These are phyloP conservation scores for Rhynchosporium graminicola DNA, from an alignment of 2,329 filamentous ascomycete genomes.

Conservation along the genomic window DNA sequence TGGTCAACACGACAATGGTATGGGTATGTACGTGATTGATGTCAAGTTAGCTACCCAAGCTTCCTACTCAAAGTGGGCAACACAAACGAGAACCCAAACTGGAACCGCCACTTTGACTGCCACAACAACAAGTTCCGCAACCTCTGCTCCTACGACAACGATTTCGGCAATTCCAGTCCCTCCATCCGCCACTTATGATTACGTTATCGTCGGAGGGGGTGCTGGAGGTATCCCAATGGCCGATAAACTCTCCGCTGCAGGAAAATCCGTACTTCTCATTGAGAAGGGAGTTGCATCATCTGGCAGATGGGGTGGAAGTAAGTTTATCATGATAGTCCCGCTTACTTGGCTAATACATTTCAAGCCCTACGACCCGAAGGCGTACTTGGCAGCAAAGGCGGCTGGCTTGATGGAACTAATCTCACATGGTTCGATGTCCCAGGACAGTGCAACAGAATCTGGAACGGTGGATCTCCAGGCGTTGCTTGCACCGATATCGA, in stretches of 20 bases:
- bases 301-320: constrained; percentile 61
- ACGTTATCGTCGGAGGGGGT: constrained; percentile 56
- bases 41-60: constrained; percentile 47
- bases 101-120: constrained; percentile 28
- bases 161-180: constrained; percentile 45
- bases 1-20: constrained; percentile 56
- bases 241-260: constrained; percentile 59
- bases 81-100: constrained; percentile 27
- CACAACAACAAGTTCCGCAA: constrained; percentile 23
- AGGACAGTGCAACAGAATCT: constrained; percentile 69
- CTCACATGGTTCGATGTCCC: constrained; percentile 72
- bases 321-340: constrained; percentile 20
- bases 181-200: constrained; percentile 51
- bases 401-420: constrained; percentile 61
- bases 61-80: constrained; percentile 40
- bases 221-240: constrained; percentile 58
- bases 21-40: constrained; percentile 53
- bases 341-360: constrained; percentile 1
- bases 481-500: constrained; percentile 70
- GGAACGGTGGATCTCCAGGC: constrained; percentile 38
- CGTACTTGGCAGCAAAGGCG: constrained; percentile 24
- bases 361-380: constrained; percentile 40
- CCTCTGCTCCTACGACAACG: constrained; percentile 37
- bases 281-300: constrained; percentile 63
- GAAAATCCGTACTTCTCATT: constrained; percentile 64